Conservation (phyloP, 163 green algal species). For the Prototheca wickerhamii region DNA sequence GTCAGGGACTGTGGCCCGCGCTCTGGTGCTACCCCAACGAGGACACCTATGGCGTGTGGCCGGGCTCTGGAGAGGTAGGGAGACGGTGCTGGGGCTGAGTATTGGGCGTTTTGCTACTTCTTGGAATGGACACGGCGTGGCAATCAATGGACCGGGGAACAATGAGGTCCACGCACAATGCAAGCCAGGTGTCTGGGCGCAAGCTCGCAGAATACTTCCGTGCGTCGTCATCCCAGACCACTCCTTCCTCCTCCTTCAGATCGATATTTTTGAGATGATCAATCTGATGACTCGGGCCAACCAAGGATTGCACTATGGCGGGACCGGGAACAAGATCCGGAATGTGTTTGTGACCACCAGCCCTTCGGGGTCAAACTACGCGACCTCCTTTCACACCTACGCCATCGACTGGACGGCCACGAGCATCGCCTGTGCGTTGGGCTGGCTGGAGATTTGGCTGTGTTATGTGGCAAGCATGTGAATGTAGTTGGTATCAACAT, state of each 20-base stretch:
- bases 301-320: conserved; percentile 25
- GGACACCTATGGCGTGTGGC: conserved; percentile 22
- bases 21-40: conserved; percentile 19
- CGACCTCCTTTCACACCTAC: conserved; percentile 16
- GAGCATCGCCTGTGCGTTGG: conserved; percentile 10
- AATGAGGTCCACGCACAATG: too few species aligned
- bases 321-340: neutral
- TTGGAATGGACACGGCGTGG: neutral
- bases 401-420: conserved; percentile 14
- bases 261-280: conserved; percentile 27
- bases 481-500: neutral
- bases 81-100: too few species aligned
- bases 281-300: conserved; percentile 20
- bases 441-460: neutral
- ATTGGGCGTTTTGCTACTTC: too few species aligned
- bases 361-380: conserved; percentile 1
- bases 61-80: conserved; percentile 25
- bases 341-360: conserved; percentile 6
- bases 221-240: neutral
- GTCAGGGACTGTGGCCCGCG: conserved; percentile 15
- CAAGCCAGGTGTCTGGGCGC: too few species aligned
- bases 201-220: neutral
- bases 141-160: too few species aligned
- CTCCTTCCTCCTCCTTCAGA: conserved; percentile 7
- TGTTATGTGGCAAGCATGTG: neutral